These are phyloP conservation scores for Niebla homalea DNA, from an alignment of 495 filamentous ascomycete genomes.

Conservation along the genomic window DNA sequence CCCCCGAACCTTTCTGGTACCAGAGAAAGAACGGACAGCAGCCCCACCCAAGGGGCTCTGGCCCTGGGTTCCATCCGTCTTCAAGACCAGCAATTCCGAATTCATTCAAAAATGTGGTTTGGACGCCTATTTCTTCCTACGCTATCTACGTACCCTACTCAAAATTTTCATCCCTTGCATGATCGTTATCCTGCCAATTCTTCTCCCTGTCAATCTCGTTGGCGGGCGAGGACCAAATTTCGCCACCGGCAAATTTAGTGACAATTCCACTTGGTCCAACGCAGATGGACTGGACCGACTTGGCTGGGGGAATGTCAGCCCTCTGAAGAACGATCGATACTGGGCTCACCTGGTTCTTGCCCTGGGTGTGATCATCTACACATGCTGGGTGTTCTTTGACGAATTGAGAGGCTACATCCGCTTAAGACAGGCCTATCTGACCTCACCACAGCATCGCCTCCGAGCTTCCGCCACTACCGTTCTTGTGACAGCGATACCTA, in stretches of 20 bases:
- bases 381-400: conserved; percentile 76
- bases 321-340: conserved; percentile 55
- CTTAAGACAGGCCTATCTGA: conserved; percentile 84
- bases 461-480: conserved; percentile 95
- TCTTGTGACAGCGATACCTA: conserved; percentile 76
- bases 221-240: conserved; percentile 52
- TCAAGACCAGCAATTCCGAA: conserved; percentile 68
- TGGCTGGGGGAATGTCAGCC: conserved; percentile 83
- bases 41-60: conserved; percentile 58
- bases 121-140: conserved; percentile 95
- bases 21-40: conserved; percentile 68
- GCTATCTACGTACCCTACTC: conserved; percentile 84
- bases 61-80: conserved; percentile 54
- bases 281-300: conserved; percentile 65
- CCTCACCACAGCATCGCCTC: conserved; percentile 87
- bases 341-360: conserved; percentile 85
- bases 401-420: conserved; percentile 88
- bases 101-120: conserved; percentile 91
- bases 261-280: conserved; percentile 31
- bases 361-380: conserved; percentile 64
- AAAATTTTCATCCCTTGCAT: conserved; percentile 82
- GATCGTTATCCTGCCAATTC: conserved; percentile 64
- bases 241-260: conserved; percentile 22
- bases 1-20: conserved; percentile 83
- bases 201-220: conserved; percentile 71